Percentiles rank a stretch among this genome's conserved stretches.
Evolutionary conservation across 1,284 basidiomycete species (phyloP).

Genomic region (Trametes hirsuta): DNA sequence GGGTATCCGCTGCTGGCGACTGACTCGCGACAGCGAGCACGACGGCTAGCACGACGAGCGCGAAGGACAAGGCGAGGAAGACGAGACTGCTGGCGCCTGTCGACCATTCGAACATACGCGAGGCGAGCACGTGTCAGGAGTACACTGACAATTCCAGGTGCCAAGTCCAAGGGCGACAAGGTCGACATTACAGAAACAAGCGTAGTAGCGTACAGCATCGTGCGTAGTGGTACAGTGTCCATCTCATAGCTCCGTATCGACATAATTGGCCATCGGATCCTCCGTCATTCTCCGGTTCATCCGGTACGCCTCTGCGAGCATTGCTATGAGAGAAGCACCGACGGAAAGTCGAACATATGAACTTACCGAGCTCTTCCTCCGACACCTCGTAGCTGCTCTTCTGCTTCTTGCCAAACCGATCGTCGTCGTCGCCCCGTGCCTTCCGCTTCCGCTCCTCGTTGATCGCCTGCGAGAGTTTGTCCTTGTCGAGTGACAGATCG

Average conservation of each 20-base stretch:
- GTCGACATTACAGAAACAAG: constrained; percentile 20
- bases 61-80: constrained; percentile 3
- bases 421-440: constrained; percentile 55
- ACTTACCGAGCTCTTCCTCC: constrained; percentile 89
- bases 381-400: constrained; percentile 74
- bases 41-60: constrained; percentile 20
- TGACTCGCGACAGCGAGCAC: constrained; percentile 26
- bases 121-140: constrained; percentile 15
- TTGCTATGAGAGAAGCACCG: not conserved
- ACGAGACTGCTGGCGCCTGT: not conserved
- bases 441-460: constrained; percentile 84
- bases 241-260: constrained; percentile 53
- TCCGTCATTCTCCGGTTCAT: constrained; percentile 72
- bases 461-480: constrained; percentile 68
- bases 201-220: constrained; percentile 22
- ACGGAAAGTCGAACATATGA: constrained; percentile 15
- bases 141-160: too few relatives aligned
- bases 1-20: constrained; percentile 26
- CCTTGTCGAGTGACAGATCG: constrained; percentile 72
- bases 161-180: not conserved
- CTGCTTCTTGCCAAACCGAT: constrained; percentile 59
- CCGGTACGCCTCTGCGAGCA: constrained; percentile 77
- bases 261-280: constrained; percentile 90
- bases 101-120: constrained; percentile 7
- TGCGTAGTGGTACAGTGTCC: constrained; percentile 16